These are phyloP conservation scores for Aspergillus felis DNA, from an alignment of 2,329 filamentous ascomycete genomes.

Conservation along the genomic window DNA sequence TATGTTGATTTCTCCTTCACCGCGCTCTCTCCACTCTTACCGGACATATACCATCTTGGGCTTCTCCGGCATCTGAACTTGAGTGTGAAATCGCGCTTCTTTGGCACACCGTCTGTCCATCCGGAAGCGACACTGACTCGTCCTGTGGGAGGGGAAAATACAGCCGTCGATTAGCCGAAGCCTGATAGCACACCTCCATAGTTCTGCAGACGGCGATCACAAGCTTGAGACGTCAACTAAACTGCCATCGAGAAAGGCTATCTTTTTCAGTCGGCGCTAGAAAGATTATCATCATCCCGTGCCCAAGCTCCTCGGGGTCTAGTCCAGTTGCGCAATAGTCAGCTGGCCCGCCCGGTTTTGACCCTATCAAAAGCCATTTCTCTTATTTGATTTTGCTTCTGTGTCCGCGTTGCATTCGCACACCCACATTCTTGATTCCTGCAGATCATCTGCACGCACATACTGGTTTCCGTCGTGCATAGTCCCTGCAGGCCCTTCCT, in stretches of 20 bases:
- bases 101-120: not conserved
- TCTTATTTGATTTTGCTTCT: conserved; percentile 4
- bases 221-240: conserved; percentile 14
- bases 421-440: conserved; percentile 20
- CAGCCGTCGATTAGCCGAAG: not conserved
- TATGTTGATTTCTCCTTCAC: conserved; percentile 7
- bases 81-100: not conserved
- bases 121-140: not conserved
- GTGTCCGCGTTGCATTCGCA: conserved; percentile 9
- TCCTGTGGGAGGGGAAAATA: not conserved
- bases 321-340: conserved; percentile 25
- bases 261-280: conserved; percentile 11
- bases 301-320: conserved; percentile 20
- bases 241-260: conserved; percentile 4
- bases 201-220: conserved; percentile 13
- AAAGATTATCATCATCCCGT: conserved; percentile 11
- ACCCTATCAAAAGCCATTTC: conserved; percentile 15
- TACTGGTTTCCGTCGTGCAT: conserved; percentile 34
- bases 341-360: conserved; percentile 30
- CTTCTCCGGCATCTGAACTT: conserved; percentile 11
- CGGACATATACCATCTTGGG: conserved; percentile 5
- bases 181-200: not conserved
- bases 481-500: conserved; percentile 41
- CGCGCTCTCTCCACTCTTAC: conserved; percentile 11
- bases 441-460: conserved; percentile 52